phyloP scores from a whole-genome alignment of 78 protist species.

The Dictyostelium intermedium region DNA sequence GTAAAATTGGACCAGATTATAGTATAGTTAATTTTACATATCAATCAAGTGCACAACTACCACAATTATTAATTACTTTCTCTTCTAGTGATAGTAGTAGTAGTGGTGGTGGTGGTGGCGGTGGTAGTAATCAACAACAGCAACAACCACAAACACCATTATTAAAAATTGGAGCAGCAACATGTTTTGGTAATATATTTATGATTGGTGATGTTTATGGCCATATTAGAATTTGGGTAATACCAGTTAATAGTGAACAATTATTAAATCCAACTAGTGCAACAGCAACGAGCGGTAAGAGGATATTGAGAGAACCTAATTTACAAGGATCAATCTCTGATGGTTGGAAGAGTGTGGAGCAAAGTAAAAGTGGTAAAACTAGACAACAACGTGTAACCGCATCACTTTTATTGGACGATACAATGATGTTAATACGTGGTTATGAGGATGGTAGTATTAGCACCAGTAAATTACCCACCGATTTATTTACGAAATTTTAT shows the following conservation, averaged over 20 bases:
- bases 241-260: constrained; percentile 45
- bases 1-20: background rate
- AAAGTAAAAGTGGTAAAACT: background rate
- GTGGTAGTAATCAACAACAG: background rate
- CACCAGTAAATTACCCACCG: constrained; percentile 59
- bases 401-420: constrained; percentile 46
- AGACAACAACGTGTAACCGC: constrained; percentile 29
- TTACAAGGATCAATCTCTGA: constrained; percentile 30
- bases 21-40: background rate
- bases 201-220: constrained; percentile 63
- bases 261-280: background rate
- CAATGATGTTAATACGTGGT: constrained; percentile 47
- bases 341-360: constrained; percentile 60
- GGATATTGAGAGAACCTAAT: constrained; percentile 54
- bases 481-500: constrained; percentile 27
- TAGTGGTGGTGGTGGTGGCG: background rate
- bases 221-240: constrained; percentile 58
- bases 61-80: background rate
- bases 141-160: background rate
- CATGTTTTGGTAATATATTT: constrained; percentile 66
- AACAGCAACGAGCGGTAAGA: background rate
- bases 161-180: constrained; percentile 69
- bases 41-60: background rate
- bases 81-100: background rate
- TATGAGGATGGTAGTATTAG: constrained; percentile 71